Conservation (phyloP, 306 rosid genomes). For the Mimosa pudica region DNA sequence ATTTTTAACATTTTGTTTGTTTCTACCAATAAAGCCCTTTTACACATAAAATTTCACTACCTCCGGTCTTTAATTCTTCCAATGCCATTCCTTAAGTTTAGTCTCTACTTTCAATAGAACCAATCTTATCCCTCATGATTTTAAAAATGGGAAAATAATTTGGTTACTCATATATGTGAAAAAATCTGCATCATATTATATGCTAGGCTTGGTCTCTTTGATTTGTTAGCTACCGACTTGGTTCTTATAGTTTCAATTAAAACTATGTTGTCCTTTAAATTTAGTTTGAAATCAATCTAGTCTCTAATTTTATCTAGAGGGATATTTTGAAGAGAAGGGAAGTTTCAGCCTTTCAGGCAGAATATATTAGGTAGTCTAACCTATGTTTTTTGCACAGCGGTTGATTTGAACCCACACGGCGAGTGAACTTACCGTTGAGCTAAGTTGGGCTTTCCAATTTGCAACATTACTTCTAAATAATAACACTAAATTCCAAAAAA, state of each 20-base stretch:
- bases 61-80: too few species aligned
- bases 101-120: background rate
- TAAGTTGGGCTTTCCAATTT: too few species aligned
- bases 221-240: too few species aligned
- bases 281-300: background rate
- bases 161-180: background rate
- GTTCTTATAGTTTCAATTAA: background rate
- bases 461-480: too few species aligned
- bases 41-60: background rate
- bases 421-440: too few species aligned
- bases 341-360: background rate
- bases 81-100: background rate
- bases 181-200: background rate
- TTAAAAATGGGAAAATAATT: background rate
- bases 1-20: background rate
- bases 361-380: too few species aligned
- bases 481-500: background rate
- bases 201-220: background rate
- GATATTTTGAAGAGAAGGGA: background rate
- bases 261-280: background rate
- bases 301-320: constrained; percentile 2
- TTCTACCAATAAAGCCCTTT: background rate
- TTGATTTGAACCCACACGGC: too few species aligned
- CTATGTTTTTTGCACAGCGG: too few species aligned
- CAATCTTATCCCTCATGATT: background rate